phyloP scores from a whole-genome alignment of 208 protist genomes.

The Leishmania aethiopica region DNA sequence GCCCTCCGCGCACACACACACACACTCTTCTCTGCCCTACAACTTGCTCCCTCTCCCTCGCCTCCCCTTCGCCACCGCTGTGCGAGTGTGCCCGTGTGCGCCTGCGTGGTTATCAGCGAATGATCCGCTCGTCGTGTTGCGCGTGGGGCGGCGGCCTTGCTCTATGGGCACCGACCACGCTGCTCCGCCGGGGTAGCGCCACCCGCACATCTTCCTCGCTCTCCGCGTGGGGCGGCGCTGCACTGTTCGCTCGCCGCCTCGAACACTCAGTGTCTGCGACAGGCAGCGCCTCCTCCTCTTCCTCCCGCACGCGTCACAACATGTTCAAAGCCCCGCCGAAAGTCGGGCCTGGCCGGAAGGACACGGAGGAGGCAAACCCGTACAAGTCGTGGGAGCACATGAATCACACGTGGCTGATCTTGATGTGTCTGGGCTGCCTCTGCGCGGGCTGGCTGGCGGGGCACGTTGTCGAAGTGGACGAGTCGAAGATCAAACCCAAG shows the following conservation, averaged over 20 bases:
- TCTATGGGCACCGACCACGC: neutral
- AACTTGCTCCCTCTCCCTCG: neutral
- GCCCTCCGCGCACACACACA: neutral
- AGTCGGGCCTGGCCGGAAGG: constrained; percentile 44
- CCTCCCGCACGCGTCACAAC: constrained; percentile 7
- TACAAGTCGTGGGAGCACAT: constrained; percentile 91
- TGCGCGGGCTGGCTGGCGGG: constrained; percentile 69
- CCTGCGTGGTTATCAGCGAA: neutral
- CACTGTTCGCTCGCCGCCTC: constrained; percentile 2
- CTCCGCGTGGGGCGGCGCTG: neutral
- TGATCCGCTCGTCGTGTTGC: constrained; percentile 17
- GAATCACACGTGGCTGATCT: constrained; percentile 80
- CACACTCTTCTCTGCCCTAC: neutral
- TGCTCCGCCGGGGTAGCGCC: neutral
- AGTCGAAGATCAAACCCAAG: constrained; percentile 69
- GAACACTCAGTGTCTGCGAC: neutral
- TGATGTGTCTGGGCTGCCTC: constrained; percentile 84
- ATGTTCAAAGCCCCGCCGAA: constrained; percentile 57
- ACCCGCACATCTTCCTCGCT: neutral
- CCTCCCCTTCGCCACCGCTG: neutral
- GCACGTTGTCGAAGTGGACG: constrained; percentile 74
- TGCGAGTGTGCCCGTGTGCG: neutral
- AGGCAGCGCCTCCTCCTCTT: neutral
- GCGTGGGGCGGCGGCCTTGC: constrained; percentile 5
- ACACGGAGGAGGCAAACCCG: constrained; percentile 68